phyloP scores from a whole-genome alignment of 164 flowering plant species.

The Santalum album region DNA sequence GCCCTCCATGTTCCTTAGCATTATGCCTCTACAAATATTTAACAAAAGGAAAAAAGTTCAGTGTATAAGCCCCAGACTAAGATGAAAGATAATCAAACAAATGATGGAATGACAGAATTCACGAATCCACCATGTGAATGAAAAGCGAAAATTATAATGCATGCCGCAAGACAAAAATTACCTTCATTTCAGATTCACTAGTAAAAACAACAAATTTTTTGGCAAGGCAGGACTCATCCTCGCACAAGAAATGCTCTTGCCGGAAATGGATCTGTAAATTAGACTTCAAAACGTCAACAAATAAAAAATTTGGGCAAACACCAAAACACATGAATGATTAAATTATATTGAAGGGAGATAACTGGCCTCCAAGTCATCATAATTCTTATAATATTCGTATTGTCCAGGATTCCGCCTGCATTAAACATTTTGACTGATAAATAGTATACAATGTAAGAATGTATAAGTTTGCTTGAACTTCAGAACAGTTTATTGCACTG shows the following conservation, averaged over 20 bases:
- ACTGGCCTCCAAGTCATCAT: constrained; percentile 87
- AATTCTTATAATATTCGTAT: constrained; percentile 76
- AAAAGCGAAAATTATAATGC: background rate
- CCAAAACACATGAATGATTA: background rate
- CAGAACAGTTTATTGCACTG: no score
- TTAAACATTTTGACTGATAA: constrained; percentile 1
- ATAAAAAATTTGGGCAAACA: background rate
- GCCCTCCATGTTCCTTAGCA: constrained; percentile 80
- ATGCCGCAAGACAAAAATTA: constrained; percentile 8
- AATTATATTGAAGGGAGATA: background rate
- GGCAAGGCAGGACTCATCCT: constrained; percentile 80
- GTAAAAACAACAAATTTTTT: constrained; percentile 79
- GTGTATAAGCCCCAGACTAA: no score
- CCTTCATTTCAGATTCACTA: constrained; percentile 91
- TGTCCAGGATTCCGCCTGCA: constrained; percentile 91
- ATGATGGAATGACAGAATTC: background rate
- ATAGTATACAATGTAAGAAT: background rate
- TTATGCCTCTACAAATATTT: constrained; percentile 61
- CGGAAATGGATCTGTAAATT: constrained; percentile 74
- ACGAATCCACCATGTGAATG: background rate
- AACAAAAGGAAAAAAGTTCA: constrained; percentile 1
- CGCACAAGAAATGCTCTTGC: constrained; percentile 77
- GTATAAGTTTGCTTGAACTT: background rate
- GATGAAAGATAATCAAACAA: background rate
- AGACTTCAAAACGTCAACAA: background rate